Evolutionary conservation across 1,139 yeast species (phyloP), one percentile per base, ranked within the genome.

Genomic region (Trichomonascaceae sp.): DNA sequence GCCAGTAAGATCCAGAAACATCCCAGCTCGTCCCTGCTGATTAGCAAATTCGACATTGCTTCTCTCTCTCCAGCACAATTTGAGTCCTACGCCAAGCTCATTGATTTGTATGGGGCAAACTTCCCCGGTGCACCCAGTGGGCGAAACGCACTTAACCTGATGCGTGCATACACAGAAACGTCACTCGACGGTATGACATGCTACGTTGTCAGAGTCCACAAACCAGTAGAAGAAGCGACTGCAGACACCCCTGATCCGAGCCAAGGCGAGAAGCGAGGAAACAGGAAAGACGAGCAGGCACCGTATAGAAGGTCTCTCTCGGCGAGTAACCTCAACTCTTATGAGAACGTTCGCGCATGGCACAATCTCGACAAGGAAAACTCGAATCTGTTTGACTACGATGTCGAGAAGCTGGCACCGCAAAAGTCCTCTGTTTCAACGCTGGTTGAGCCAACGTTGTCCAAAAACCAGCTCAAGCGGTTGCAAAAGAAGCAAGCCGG

Each of bases 71-170:
- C 40, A 11, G 48, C 50, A 14, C 64, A 63, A 41, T 48, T 57
- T 29, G 46, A 48, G 9, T 67, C 64, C 3, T 63, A 59, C 53
- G 60, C 65, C 5, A 47, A 48, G 29, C 49, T 64, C 16, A 63
- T 64, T 26, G 61, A 61, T 33, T 45, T 47, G 22, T 60, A 61
- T 37, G 47, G 51, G 26, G 51, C 43, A 29, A 42, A 43, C 30
- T 56, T 50, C 38, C 57, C 65, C 2, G 68, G 67, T 2, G 48
- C 64, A 1, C 53, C 62, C 1, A 43, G 46, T 4, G 69, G 69
- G 3, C 55, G 49, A 13, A 51, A 57, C 27, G 65, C 62, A 2
- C 40, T 64, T 4, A 53, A 62, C 16, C 46, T 64, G 31, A 60
- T 64, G 61, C 54, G 52, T 40, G 57, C 65, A 2, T 64, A 64